phyloP scores from a whole-genome alignment of 345 rosid genomes.

The Lepidium aucheri region DNA sequence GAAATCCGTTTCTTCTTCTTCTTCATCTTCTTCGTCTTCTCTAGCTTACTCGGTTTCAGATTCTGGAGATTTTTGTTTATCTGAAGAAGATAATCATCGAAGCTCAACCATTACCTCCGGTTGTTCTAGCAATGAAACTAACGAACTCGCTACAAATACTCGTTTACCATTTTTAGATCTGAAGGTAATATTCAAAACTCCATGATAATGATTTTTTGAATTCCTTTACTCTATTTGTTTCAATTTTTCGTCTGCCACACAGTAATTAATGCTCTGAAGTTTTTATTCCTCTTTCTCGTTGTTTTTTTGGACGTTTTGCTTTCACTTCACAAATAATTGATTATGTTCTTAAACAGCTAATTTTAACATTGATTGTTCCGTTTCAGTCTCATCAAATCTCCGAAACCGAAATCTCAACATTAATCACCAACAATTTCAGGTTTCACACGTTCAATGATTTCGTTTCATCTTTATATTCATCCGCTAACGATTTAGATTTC shows the following conservation, averaged over 20 bases:
- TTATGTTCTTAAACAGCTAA: neutral
- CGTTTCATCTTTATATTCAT: neutral
- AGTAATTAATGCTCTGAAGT: neutral
- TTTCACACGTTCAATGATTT: neutral
- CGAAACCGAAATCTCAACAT: conserved; percentile 19
- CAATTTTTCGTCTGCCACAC: neutral
- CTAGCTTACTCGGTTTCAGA: conserved; percentile 19
- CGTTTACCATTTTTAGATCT: conserved; percentile 37
- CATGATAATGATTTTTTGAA: neutral
- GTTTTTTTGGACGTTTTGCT: neutral
- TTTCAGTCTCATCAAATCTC: conserved; percentile 15
- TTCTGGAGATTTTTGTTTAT: conserved; percentile 4
- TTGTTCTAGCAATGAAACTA: conserved; percentile 34
- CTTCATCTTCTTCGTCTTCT: conserved; percentile 8
- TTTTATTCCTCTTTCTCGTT: neutral
- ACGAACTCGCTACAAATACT: conserved; percentile 25
- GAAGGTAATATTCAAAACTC: conserved; percentile 31
- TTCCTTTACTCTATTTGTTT: neutral
- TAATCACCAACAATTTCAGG: conserved; percentile 21
- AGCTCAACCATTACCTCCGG: conserved; percentile 23
- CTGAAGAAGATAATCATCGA: conserved; percentile 10
- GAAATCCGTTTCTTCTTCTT: conserved; percentile 1
- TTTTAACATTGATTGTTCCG: neutral
- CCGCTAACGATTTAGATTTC: neutral
- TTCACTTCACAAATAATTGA: neutral